Conservation (phyloP, 495 filamentous ascomycete species). For the Apiosordaria backusii region DNA sequence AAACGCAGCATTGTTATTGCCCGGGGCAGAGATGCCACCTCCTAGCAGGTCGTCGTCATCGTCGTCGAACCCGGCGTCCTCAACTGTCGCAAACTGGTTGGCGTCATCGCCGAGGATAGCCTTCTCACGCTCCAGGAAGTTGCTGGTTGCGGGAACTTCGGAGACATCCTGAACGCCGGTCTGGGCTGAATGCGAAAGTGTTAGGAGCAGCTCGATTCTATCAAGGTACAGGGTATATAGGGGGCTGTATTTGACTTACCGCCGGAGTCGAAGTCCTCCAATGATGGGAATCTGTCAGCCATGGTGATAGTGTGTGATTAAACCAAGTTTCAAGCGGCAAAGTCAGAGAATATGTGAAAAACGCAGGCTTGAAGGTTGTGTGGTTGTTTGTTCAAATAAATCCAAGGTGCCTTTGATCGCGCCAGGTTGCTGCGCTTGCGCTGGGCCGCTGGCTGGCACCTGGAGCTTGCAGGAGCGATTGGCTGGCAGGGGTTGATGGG, state of each 20-base stretch:
- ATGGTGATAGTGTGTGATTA: conserved; percentile 46
- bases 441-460: conserved; percentile 1
- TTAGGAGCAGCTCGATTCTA: conserved; percentile 27
- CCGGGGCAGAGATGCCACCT: conserved; percentile 49
- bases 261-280: conserved; percentile 95
- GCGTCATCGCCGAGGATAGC: conserved; percentile 89
- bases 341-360: neutral
- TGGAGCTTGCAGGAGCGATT: conserved; percentile 5
- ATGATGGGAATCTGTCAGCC: conserved; percentile 93
- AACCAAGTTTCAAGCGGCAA: neutral
- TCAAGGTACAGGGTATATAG: conserved; percentile 7
- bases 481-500: conserved; percentile 3
- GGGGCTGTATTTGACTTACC: conserved; percentile 40
- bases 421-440: conserved; percentile 18
- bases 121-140: conserved; percentile 87
- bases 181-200: conserved; percentile 32
- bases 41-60: conserved; percentile 80
- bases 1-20: conserved; percentile 68
- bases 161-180: conserved; percentile 43
- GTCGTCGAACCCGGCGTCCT: conserved; percentile 62
- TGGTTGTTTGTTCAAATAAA: neutral
- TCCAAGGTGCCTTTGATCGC: conserved; percentile 16
- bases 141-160: conserved; percentile 53
- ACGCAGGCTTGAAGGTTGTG: neutral
- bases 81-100: conserved; percentile 76